Evolutionary conservation across 179 eudicot species (phyloP).

Genomic region (Heliamphora pulchella): DNA sequence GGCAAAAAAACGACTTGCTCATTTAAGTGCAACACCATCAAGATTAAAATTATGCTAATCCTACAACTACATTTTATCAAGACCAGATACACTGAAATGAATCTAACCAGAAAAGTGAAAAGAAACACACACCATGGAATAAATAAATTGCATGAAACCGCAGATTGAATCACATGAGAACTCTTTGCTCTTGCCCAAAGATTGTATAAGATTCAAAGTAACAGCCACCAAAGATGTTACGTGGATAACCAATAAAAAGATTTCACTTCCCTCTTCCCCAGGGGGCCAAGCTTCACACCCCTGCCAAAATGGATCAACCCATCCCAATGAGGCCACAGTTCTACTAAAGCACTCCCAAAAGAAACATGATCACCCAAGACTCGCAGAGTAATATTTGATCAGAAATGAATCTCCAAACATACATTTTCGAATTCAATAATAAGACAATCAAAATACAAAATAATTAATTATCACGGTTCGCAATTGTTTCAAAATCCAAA

Average conservation of each 20-base stretch:
- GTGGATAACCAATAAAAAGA: background rate
- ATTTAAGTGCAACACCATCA: background rate
- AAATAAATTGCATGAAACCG: background rate
- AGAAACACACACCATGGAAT: background rate
- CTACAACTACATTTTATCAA: background rate
- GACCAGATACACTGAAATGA: background rate
- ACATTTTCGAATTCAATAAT: background rate
- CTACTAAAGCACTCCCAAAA: background rate
- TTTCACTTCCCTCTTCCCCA: slow-evolving; percentile 14
- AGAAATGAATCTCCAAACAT: slow-evolving; percentile 5
- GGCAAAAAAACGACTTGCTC: background rate
- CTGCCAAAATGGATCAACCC: slow-evolving; percentile 30
- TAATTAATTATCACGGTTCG: background rate
- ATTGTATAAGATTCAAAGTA: background rate
- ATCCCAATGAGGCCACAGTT: slow-evolving; percentile 17
- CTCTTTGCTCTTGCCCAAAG: background rate
- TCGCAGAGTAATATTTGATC: background rate
- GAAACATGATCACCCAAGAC: background rate
- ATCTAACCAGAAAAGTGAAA: background rate
- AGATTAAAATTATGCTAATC: background rate
- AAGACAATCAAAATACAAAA: background rate
- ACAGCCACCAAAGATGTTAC: background rate
- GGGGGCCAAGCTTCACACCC: slow-evolving; percentile 24
- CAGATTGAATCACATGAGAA: background rate
- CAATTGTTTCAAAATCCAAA: background rate